Evolutionary conservation across 164 flowering plant genomes (phyloP).

Genomic region (Warburgia ugandensis): DNA sequence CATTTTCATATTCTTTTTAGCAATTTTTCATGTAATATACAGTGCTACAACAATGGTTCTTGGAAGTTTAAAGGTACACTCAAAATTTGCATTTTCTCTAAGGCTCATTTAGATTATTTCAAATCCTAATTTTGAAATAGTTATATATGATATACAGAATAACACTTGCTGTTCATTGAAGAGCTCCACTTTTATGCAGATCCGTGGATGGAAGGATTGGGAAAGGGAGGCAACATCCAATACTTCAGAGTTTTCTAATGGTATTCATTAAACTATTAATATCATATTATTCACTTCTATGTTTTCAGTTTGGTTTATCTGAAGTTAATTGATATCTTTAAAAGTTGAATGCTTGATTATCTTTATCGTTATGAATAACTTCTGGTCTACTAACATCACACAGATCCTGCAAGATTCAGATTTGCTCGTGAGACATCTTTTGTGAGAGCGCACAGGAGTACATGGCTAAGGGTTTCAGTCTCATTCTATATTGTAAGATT

Average conservation of each 20-base stretch:
- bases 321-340: constrained; percentile 1
- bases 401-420: constrained; percentile 95
- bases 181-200: constrained; percentile 37
- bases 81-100: neutral
- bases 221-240: constrained; percentile 58
- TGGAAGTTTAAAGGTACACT: constrained; percentile 77
- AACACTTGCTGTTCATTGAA: neutral
- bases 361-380: neutral
- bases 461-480: constrained; percentile 64
- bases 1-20: constrained; percentile 91
- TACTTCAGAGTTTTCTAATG: constrained; percentile 67
- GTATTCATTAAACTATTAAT: constrained; percentile 26
- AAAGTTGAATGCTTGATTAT: neutral
- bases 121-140: neutral
- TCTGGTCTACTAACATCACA: neutral
- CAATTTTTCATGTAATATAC: constrained; percentile 67
- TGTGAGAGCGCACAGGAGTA: constrained; percentile 71
- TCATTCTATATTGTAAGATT: constrained; percentile 67
- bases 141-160: too few relatives aligned
- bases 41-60: constrained; percentile 76
- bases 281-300: neutral
- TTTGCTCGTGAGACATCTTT: constrained; percentile 93
- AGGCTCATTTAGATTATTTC: neutral
- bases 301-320: neutral
- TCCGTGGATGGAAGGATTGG: constrained; percentile 92